phyloP scores from a whole-genome alignment of 2,329 filamentous ascomycete species.

The Fusarium annulatum region DNA sequence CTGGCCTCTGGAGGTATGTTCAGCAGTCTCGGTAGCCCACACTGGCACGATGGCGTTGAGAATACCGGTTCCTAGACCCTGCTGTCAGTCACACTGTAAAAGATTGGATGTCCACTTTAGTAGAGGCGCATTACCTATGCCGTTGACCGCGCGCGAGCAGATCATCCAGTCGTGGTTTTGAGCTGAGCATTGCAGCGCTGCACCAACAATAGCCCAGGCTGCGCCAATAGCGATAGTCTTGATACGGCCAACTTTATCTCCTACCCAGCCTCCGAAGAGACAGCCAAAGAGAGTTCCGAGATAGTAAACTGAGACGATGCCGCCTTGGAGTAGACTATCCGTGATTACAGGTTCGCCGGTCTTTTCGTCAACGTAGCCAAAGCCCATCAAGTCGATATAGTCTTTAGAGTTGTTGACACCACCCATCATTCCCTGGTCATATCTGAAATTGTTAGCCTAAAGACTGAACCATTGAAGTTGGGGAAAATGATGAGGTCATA shows the following conservation, averaged over 20 bases:
- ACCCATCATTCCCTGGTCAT: slow-evolving; percentile 40
- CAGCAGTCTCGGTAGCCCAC: slow-evolving; percentile 76
- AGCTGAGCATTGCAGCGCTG: slow-evolving; percentile 24
- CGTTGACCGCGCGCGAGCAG: slow-evolving; percentile 47
- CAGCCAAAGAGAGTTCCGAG: slow-evolving; percentile 41
- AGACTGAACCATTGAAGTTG: accelerated
- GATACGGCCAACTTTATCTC: slow-evolving; percentile 35
- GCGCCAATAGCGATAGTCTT: slow-evolving; percentile 36
- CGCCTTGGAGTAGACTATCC: slow-evolving; percentile 36
- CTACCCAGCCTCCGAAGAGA: slow-evolving; percentile 31
- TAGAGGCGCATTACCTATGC: slow-evolving; percentile 42
- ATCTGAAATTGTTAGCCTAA: not conserved
- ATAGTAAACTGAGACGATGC: slow-evolving; percentile 41
- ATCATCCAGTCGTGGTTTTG: slow-evolving; percentile 41
- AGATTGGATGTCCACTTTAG: accelerated
- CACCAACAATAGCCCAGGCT: slow-evolving; percentile 28
- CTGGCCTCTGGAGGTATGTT: slow-evolving; percentile 73
- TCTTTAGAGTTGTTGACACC: slow-evolving; percentile 35
- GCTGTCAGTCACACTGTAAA: not conserved
- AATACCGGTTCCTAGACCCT: slow-evolving; percentile 68
- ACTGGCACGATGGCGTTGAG: slow-evolving; percentile 77
- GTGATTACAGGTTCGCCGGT: slow-evolving; percentile 35
- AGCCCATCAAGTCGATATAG: slow-evolving; percentile 39
- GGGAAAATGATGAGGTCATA: slow-evolving; percentile 9
- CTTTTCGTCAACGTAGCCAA: slow-evolving; percentile 34